A percentile compares a stretch with the other conserved stretches of the same genome.
phyloP scores from a whole-genome alignment of 371 early-diverging fungal species.

The Actinomortierella ambigua region DNA sequence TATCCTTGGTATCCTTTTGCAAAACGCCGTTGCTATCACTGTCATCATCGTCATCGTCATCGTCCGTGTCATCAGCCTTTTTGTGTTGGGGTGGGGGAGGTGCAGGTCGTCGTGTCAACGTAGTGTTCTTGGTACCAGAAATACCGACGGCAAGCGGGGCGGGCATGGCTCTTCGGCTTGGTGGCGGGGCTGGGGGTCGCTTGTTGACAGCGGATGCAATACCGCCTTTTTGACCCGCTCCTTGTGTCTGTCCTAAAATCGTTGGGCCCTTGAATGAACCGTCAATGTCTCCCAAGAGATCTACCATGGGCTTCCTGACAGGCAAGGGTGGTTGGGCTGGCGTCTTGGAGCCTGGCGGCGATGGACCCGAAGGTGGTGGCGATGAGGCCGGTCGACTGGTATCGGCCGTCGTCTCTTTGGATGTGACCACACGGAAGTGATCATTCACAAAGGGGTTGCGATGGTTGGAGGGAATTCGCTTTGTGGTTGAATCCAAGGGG shows the following conservation, averaged over 20 bases:
- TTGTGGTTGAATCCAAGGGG: constrained; percentile 13
- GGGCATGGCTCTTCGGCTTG: constrained; percentile 22
- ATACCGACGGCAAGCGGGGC: constrained; percentile 13
- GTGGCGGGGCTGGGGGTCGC: constrained; percentile 23
- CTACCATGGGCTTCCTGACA: constrained; percentile 15
- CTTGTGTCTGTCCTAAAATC: neutral
- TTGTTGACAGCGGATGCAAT: neutral
- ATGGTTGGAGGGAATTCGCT: constrained; percentile 24
- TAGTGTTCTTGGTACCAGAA: constrained; percentile 8
- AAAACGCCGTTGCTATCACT: constrained; percentile 13
- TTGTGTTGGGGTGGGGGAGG: constrained; percentile 28
- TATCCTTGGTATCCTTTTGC: neutral
- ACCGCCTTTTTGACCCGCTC: neutral
- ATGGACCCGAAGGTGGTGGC: neutral
- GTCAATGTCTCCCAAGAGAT: constrained; percentile 31
- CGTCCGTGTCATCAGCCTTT: neutral
- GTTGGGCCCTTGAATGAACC: neutral
- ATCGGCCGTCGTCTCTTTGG: neutral
- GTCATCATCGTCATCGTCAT: constrained; percentile 11
- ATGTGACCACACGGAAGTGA: constrained; percentile 5
- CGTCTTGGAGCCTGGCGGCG: neutral
- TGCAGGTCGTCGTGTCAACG: constrained; percentile 19
- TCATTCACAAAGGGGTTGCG: constrained; percentile 39
- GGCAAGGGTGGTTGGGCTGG: constrained; percentile 12
- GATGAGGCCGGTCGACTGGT: neutral